phyloP scores from a whole-genome alignment of 768 basidiomycete genomes.

The Crassisporium funariophilum region DNA sequence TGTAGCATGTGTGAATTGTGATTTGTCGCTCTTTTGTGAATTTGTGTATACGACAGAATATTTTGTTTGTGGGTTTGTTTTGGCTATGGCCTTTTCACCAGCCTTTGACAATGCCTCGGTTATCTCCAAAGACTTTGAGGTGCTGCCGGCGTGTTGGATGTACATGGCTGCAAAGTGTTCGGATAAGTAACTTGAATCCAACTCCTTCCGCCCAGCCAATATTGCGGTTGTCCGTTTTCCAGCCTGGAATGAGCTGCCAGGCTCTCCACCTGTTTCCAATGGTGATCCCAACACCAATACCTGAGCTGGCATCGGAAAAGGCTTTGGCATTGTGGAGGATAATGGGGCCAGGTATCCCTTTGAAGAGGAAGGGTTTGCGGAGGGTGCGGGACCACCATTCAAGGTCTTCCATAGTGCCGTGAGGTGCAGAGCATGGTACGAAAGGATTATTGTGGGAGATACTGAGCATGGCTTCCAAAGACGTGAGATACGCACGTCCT shows the following conservation, averaged over 20 bases:
- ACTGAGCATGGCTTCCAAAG: constrained; percentile 32
- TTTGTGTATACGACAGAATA: constrained; percentile 26
- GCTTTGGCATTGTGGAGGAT: constrained; percentile 25
- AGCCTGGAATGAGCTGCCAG: constrained; percentile 13
- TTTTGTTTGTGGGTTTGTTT: constrained; percentile 26
- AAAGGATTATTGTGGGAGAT: constrained; percentile 26
- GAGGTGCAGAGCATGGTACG: constrained; percentile 20
- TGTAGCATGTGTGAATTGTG: constrained; percentile 30
- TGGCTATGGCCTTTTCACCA: constrained; percentile 39
- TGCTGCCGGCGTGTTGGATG: neutral
- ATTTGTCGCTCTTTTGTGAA: neutral
- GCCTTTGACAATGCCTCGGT: constrained; percentile 39
- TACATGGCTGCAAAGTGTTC: neutral
- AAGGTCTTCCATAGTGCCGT: constrained; percentile 17
- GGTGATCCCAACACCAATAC: constrained; percentile 25
- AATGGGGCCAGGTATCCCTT: constrained; percentile 26
- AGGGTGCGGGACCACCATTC: constrained; percentile 30
- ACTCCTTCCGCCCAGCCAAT: constrained; percentile 50
- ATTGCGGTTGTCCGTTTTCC: constrained; percentile 30
- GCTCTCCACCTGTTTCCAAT: neutral
- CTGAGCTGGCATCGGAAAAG: constrained; percentile 37
- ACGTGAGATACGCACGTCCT: constrained; percentile 38
- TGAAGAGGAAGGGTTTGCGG: neutral
- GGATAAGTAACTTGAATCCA: constrained; percentile 40
- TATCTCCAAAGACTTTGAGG: constrained; percentile 34